phyloP scores from a whole-genome alignment of 2,329 filamentous ascomycete species.

The Beauveria sp. region DNA sequence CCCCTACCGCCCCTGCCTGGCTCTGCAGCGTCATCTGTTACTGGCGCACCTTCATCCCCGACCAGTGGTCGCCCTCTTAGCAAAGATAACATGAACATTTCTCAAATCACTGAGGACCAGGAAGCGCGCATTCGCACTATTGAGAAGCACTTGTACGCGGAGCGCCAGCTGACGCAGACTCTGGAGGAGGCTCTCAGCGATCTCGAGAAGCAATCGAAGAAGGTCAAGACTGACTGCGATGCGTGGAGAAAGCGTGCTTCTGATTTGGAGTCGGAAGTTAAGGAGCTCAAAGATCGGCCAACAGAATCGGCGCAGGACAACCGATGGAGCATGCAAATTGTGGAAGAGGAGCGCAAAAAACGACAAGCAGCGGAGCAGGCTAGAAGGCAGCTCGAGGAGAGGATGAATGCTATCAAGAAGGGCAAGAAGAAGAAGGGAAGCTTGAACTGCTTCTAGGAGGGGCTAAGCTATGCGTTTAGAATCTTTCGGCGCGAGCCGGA shows the following conservation, averaged over 20 bases:
- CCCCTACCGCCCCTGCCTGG: constrained; percentile 86
- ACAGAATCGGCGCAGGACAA: constrained; percentile 43
- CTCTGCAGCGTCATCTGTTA: constrained; percentile 41
- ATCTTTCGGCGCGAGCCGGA: constrained; percentile 1
- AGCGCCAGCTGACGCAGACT: constrained; percentile 92
- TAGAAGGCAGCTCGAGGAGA: constrained; percentile 80
- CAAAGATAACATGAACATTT: constrained; percentile 61
- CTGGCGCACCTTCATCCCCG: constrained; percentile 39
- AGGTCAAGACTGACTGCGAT: constrained; percentile 84
- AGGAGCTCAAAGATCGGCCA: constrained; percentile 51
- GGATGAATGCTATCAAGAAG: constrained; percentile 82
- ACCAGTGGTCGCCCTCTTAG: constrained; percentile 64
- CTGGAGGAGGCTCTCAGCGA: constrained; percentile 94
- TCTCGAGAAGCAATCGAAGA: constrained; percentile 83
- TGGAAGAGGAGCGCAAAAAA: constrained; percentile 95
- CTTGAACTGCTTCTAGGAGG: constrained; percentile 86
- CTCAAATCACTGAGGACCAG: constrained; percentile 86
- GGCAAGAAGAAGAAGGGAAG: constrained; percentile 94
- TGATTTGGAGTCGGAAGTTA: constrained; percentile 65
- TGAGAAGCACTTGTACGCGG: constrained; percentile 91
- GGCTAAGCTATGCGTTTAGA: constrained; percentile 18
- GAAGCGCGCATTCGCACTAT: constrained; percentile 92
- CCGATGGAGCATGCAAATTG: constrained; percentile 71
- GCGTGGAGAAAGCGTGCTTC: constrained; percentile 80
- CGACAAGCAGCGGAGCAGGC: constrained; percentile 84